A percentile compares a stretch with the other conserved stretches of the same genome.
Conservation (phyloP, 257 asterid species). For the Echium plantagineum region DNA sequence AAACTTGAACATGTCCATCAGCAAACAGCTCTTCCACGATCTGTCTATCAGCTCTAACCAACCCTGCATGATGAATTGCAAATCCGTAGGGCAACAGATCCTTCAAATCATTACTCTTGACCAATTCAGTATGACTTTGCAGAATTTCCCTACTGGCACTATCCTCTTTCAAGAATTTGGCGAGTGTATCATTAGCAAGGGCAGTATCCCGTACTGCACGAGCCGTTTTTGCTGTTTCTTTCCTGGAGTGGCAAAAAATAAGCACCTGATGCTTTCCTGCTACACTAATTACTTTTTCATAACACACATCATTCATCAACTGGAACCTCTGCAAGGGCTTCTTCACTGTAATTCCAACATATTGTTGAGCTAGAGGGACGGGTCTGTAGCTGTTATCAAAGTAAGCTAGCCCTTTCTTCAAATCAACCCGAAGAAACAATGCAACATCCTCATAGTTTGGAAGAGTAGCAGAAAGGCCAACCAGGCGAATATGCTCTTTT, state of each 20-base stretch:
- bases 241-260: conserved; percentile 35
- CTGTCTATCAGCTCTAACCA: conserved; percentile 34
- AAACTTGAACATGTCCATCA: conserved; percentile 28
- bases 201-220: conserved; percentile 37
- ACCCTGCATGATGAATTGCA: conserved; percentile 39
- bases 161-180: conserved; percentile 32
- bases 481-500: conserved; percentile 34
- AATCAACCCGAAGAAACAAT: conserved; percentile 30
- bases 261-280: conserved; percentile 41
- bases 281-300: conserved; percentile 27
- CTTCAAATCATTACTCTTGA: conserved; percentile 37
- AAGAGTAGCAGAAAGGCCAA: conserved; percentile 36
- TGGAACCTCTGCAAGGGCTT: conserved; percentile 39
- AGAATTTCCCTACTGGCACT: conserved; percentile 31
- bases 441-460: conserved; percentile 38
- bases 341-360: conserved; percentile 30
- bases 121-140: conserved; percentile 31
- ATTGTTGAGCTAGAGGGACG: conserved; percentile 33
- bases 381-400: conserved; percentile 40
- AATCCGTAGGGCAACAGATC: conserved; percentile 34
- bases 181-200: conserved; percentile 31
- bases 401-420: conserved; percentile 29
- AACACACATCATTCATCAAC: conserved; percentile 37
- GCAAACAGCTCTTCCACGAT: conserved; percentile 31
- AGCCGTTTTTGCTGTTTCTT: conserved; percentile 37